A percentile compares a stretch with the other conserved stretches of the same genome.
Evolutionary conservation across 2,329 filamentous ascomycete genomes (phyloP).

Genomic region (Septoria petroselini): DNA sequence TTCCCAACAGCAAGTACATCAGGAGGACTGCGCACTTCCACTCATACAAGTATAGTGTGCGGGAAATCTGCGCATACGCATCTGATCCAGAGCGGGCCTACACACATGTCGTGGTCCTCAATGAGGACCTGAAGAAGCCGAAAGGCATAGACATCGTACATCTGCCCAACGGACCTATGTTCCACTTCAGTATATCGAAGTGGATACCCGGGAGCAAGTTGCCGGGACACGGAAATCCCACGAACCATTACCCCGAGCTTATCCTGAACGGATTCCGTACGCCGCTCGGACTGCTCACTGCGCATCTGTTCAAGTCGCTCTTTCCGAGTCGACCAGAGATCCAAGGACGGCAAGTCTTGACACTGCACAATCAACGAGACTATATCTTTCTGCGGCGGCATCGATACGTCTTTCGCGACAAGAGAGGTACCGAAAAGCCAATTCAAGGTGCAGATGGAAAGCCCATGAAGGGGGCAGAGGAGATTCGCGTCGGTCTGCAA

Average conservation of each 20-base stretch:
- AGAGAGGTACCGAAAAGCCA: constrained; percentile 79
- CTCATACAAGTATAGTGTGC: constrained; percentile 84
- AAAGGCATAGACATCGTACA: constrained; percentile 80
- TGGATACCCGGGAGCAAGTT: constrained; percentile 87
- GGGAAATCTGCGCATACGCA: constrained; percentile 86
- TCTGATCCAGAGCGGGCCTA: constrained; percentile 65
- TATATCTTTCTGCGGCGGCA: constrained; percentile 92
- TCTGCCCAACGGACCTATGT: constrained; percentile 79
- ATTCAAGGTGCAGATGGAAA: constrained; percentile 79
- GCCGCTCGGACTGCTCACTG: constrained; percentile 81
- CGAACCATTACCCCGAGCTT: constrained; percentile 85
- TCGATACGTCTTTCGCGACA: constrained; percentile 89
- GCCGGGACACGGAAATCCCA: constrained; percentile 85
- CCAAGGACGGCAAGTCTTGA: constrained; percentile 82
- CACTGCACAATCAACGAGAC: constrained; percentile 90
- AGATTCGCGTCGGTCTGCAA: constrained; percentile 81
- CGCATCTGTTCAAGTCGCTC: constrained; percentile 74
- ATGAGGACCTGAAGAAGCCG: constrained; percentile 84
- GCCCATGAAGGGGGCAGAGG: constrained; percentile 78
- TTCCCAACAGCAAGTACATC: constrained; percentile 79
- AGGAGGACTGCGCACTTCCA: constrained; percentile 79
- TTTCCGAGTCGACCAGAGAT: constrained; percentile 82
- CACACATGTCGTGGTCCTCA: constrained; percentile 78
- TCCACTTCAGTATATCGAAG: constrained; percentile 86
- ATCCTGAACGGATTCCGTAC: constrained; percentile 94